Base-by-base conservation (phyloP, 176 grass and related monocot species). In the Phragmites australis region DNA sequence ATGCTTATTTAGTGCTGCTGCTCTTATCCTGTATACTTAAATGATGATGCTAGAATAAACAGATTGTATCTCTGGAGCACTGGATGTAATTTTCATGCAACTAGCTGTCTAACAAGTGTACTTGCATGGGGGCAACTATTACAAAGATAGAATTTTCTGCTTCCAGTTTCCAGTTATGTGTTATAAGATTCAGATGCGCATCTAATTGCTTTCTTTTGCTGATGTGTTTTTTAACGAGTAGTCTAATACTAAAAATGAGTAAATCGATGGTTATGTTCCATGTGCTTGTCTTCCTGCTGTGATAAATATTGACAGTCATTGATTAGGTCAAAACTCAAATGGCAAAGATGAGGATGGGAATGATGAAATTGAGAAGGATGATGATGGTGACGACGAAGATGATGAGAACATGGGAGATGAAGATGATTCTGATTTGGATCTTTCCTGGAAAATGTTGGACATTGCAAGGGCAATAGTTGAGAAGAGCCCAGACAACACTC, bases 391-490 rank as follows among this genome's bases (percentile, higher is more conserved):
- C 59, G 90, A 67, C 21, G 87, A 90, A 18, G 90, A 85, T 49
- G 84, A 88, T 58, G 96, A 93, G 71, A 62, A 76, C 39, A 84
- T 59, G 43, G 88, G 85, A 80, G 90, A 98, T 80, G 94, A 98
- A 83, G 95, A 97, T 29, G 95, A 98, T 65, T 93, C 93, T 79
- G 96, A 99, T 86, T 66, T 99, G 84, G 96, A 99, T 83, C 96
- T 93, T 78, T 71, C 96, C 13, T 99, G 92, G 92, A 93, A 99
- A 85, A 91, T 99, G 90, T 83, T 99, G 62, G 96, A 99, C 75
- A 82, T 99, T 90, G 96, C 96, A 66, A 99, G 96, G 86, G 92
- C 72, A 51, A 95, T 99, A 86, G 90, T 91, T 84, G 96, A 99
- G 78, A 89, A 93, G 68, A 83, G 18, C 65, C 61, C 81, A 61